Conservation (phyloP, 345 rosid species). For the Gynandropsis gynandra region DNA sequence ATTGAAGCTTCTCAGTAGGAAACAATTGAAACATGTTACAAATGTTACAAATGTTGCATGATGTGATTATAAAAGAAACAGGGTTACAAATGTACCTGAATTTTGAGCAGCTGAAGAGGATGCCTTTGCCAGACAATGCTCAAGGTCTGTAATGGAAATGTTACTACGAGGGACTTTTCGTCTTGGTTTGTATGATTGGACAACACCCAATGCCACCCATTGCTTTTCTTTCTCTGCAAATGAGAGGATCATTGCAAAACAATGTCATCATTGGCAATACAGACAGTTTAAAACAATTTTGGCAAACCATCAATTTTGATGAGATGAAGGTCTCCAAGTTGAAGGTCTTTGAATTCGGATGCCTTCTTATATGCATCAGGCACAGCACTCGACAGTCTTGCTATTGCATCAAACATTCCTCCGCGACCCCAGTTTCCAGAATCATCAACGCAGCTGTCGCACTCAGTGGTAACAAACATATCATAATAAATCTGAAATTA, state of each 20-base stretch:
- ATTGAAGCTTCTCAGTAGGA: constrained; percentile 45
- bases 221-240: constrained; percentile 35
- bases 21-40: background rate
- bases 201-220: constrained; percentile 80
- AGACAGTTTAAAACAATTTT: constrained; percentile 1
- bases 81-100: constrained; percentile 38
- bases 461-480: constrained; percentile 4
- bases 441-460: constrained; percentile 68
- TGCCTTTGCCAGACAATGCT: constrained; percentile 61
- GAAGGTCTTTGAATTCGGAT: constrained; percentile 59
- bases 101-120: constrained; percentile 61
- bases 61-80: background rate
- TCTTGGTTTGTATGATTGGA: constrained; percentile 65
- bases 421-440: constrained; percentile 94
- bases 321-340: constrained; percentile 85
- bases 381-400: constrained; percentile 43
- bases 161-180: constrained; percentile 63
- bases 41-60: background rate
- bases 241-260: constrained; percentile 4
- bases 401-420: constrained; percentile 73
- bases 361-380: constrained; percentile 58
- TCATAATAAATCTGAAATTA: background rate
- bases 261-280: background rate
- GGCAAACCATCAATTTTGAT: constrained; percentile 47
- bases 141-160: constrained; percentile 66